Conservation (phyloP, 768 basidiomycete genomes). For the Suillus decipiens region DNA sequence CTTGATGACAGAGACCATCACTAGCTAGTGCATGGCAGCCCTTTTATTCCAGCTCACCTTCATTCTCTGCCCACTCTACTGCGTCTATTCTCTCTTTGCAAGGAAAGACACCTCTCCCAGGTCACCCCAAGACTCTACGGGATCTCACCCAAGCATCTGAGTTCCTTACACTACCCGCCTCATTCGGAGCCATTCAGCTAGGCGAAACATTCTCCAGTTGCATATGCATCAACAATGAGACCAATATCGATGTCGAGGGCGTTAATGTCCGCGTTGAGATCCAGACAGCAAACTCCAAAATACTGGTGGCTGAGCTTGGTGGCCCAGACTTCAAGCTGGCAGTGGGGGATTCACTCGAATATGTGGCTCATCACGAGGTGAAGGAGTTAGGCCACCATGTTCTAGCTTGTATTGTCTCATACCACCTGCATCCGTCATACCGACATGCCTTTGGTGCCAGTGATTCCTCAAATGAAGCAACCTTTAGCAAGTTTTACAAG, state of each 20-base stretch:
- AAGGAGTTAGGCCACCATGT: constrained; percentile 94
- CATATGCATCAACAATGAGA: constrained; percentile 82
- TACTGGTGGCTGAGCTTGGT: constrained; percentile 62
- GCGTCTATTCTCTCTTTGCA: constrained; percentile 78
- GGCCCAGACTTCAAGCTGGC: constrained; percentile 49
- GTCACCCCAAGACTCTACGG: constrained; percentile 81
- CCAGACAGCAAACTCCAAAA: constrained; percentile 75
- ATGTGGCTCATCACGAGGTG: constrained; percentile 81
- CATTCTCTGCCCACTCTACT: constrained; percentile 81
- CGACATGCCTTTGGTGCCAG: constrained; percentile 50
- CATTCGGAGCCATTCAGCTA: constrained; percentile 85
- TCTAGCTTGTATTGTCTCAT: constrained; percentile 80
- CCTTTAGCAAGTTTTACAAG: constrained; percentile 74
- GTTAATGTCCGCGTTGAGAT: constrained; percentile 78
- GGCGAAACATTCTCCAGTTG: constrained; percentile 88
- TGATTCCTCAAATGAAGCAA: constrained; percentile 54
- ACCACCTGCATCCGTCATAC: constrained; percentile 66
- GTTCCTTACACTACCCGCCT: constrained; percentile 75
- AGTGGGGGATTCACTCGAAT: constrained; percentile 63
- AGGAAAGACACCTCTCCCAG: constrained; percentile 65
- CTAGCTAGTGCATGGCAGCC: constrained; percentile 81
- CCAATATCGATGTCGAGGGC: constrained; percentile 59
- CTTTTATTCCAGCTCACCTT: constrained; percentile 81
- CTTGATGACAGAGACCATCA: constrained; percentile 61
- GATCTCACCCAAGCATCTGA: constrained; percentile 81